A percentile compares a stretch with the other conserved stretches of the same genome.
phyloP scores from a whole-genome alignment of 768 basidiomycete species.

The Tricholoma terreum region DNA sequence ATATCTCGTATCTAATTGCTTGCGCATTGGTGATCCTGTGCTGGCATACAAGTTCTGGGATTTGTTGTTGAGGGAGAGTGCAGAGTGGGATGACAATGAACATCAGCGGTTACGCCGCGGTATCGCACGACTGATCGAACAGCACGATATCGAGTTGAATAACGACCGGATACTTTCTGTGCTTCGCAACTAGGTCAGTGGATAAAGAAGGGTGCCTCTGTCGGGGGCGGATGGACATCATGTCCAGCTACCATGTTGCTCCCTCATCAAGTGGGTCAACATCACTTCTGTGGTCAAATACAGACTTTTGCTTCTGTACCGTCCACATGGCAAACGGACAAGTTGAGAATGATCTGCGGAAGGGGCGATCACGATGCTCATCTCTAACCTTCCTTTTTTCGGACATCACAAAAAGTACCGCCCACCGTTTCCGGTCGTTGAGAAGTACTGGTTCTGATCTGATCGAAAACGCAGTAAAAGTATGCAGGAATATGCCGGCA shows the following conservation, averaged over 20 bases:
- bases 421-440: conserved; percentile 19
- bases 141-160: conserved; percentile 16
- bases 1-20: conserved; percentile 47
- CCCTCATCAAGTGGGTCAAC: no score
- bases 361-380: background rate
- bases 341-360: conserved; percentile 27
- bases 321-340: conserved; percentile 24
- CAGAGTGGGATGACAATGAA: conserved; percentile 46
- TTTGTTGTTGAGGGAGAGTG: conserved; percentile 39
- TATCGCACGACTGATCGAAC: conserved; percentile 35
- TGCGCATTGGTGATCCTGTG: conserved; percentile 44
- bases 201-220: background rate
- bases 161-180: conserved; percentile 22
- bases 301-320: background rate
- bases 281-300: no score
- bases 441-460: conserved; percentile 29
- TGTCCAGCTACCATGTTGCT: no score
- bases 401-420: conserved; percentile 34
- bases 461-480: conserved; percentile 31
- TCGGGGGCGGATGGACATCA: no score
- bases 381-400: conserved; percentile 14
- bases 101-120: conserved; percentile 41
- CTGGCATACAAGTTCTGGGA: conserved; percentile 65
- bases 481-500: conserved; percentile 28
- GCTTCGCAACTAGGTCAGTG: conserved; percentile 28